Conservation (phyloP, 306 rosid species). For the Gastrolobium villosum region DNA sequence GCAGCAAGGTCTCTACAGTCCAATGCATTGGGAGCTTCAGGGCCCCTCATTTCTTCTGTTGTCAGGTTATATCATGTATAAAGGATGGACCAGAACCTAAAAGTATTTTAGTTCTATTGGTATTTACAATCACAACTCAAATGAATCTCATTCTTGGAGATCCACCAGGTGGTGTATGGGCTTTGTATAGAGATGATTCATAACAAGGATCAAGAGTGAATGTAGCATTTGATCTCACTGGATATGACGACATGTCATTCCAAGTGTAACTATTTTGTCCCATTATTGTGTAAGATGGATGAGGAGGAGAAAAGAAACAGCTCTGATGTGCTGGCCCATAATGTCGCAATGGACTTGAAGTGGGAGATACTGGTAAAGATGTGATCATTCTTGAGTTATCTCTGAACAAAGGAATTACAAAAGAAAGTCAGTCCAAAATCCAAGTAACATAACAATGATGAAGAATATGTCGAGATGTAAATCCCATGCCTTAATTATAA, state of each 20-base stretch:
- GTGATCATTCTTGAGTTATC: slow-evolving; percentile 74
- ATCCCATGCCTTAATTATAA: slow-evolving; percentile 8
- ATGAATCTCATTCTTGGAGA: slow-evolving; percentile 87
- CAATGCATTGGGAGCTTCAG: slow-evolving; percentile 29
- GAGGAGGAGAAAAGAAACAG: slow-evolving; percentile 86
- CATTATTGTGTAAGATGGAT: slow-evolving; percentile 61
- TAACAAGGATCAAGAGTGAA: slow-evolving; percentile 69
- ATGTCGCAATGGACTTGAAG: slow-evolving; percentile 91
- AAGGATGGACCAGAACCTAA: slow-evolving; percentile 47
- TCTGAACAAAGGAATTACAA: slow-evolving; percentile 58
- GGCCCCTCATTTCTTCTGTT: slow-evolving; percentile 35
- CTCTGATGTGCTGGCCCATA: slow-evolving; percentile 62
- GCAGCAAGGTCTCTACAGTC: slow-evolving; percentile 46
- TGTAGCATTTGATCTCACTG: slow-evolving; percentile 60
- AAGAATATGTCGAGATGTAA: slow-evolving; percentile 21
- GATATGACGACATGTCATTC: slow-evolving; percentile 62
- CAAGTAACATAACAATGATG: slow-evolving; percentile 6
- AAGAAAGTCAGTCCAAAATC: slow-evolving; percentile 25
- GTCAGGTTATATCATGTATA: slow-evolving; percentile 47
- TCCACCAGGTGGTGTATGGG: slow-evolving; percentile 82
- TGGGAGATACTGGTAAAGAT: slow-evolving; percentile 93
- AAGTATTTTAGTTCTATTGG: slow-evolving; percentile 40
- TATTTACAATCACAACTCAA: slow-evolving; percentile 68
- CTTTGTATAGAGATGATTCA: slow-evolving; percentile 62
- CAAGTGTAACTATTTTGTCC: slow-evolving; percentile 66